phyloP scores from a whole-genome alignment of 108 stramenopile genomes.

The Cyclotella atomus region DNA sequence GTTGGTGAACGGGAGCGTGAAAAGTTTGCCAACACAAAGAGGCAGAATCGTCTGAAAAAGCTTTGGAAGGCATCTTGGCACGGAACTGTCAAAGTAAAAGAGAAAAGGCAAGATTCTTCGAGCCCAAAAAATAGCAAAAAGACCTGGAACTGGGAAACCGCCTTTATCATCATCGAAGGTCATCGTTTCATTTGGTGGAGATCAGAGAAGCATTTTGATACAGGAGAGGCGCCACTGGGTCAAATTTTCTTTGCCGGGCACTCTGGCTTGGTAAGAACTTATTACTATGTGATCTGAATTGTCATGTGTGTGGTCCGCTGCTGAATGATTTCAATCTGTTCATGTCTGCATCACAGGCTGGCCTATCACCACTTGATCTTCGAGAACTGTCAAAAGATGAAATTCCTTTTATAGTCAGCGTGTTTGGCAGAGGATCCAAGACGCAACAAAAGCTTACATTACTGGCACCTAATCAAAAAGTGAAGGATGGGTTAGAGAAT shows the following conservation, averaged over 20 bases:
- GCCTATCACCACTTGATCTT: slow-evolving; percentile 78
- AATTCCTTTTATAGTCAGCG: slow-evolving; percentile 41
- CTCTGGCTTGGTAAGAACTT: slow-evolving; percentile 56
- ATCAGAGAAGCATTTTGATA: slow-evolving; percentile 74
- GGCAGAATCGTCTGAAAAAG: slow-evolving; percentile 60
- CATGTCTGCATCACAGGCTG: slow-evolving; percentile 23
- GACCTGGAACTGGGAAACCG: slow-evolving; percentile 57
- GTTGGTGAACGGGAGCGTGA: slow-evolving; percentile 57
- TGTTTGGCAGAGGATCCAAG: slow-evolving; percentile 72
- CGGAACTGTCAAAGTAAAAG: slow-evolving; percentile 47
- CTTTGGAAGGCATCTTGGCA: slow-evolving; percentile 85
- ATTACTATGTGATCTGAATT: background rate
- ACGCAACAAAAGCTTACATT: slow-evolving; percentile 65
- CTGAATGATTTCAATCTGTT: no score
- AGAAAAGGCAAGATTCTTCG: slow-evolving; percentile 32
- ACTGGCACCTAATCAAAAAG: slow-evolving; percentile 32
- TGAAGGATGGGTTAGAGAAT: slow-evolving; percentile 60
- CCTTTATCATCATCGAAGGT: slow-evolving; percentile 81
- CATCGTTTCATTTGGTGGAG: slow-evolving; percentile 88
- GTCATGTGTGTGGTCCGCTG: background rate
- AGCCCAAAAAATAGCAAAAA: slow-evolving; percentile 18
- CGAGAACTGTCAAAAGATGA: slow-evolving; percentile 56
- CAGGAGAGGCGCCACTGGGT: slow-evolving; percentile 69
- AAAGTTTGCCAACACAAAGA: slow-evolving; percentile 54
- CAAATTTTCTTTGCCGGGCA: slow-evolving; percentile 80